Base-by-base conservation (phyloP, 768 basidiomycete genomes). In the Tricholoma sp. region DNA sequence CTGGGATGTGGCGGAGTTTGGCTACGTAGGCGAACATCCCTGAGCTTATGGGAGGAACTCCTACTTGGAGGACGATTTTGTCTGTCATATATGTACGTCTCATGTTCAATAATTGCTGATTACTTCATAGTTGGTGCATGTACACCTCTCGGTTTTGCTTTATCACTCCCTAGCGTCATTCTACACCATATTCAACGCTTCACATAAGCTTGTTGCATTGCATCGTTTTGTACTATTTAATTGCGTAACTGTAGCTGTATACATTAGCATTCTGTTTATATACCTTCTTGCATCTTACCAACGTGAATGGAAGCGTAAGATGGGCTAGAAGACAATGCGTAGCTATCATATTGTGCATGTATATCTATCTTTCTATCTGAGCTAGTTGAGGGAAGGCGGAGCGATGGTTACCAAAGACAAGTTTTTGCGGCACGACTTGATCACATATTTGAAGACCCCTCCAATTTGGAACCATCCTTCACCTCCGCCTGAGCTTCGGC, bases 1-100 rank as follows among this genome's bases (percentile, higher is more conserved):
- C 79, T 57, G 85, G 88, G 35, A 90, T 91, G 88, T 91, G 88
- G 88, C 79, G 88, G 64, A 91, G 89, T 74, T 73, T 91, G 64
- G 88, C 84, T 24, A 68, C 66, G 37, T 69, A 50, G 18, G 45
- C 14, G 41, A 21, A 24, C 37, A 21, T 39, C 19, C 27, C 39
- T 12, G 39, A 4, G 22, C 14, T 39, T 22, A n/a, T 27, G 22
- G 6, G 32, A 18, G 39, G 37, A 43, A 53, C 16, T n/a, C 47
- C 55, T 53, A 35, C 43, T 56, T 8, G 52, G 52, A 14, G 37
- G 46, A 49, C 47, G 16, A 49, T 46, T 55, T 54, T 55, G 50
- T 52, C 54, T 57, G 50, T 34, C 52, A 5, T 63, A 60, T 62
- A 59, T 62, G 60, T 66, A 63, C 35, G 57, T 63, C 55, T 50